Conservation (phyloP, 306 rosid genomes). For the Parietaria judaica region DNA sequence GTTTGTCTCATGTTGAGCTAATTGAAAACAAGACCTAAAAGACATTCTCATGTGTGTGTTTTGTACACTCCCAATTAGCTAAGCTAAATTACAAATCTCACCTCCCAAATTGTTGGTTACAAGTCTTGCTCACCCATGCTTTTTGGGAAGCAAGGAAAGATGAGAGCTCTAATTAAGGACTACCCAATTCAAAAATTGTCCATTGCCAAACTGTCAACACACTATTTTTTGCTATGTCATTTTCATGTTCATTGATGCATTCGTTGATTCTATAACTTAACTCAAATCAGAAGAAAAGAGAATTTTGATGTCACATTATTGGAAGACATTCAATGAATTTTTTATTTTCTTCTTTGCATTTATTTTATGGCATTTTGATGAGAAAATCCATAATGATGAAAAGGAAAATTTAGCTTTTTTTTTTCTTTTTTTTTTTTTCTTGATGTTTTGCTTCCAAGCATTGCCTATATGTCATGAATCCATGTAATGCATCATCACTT, state of each 20-base stretch:
- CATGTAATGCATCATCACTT: too few relatives aligned
- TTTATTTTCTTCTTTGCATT: too few relatives aligned
- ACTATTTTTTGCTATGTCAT: background rate
- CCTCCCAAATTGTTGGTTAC: background rate
- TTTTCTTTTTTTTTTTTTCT: too few relatives aligned
- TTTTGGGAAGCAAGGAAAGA: background rate
- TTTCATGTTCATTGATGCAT: background rate
- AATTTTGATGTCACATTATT: too few relatives aligned
- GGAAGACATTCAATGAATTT: too few relatives aligned
- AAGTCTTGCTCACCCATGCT: background rate
- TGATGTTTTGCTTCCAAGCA: too few relatives aligned
- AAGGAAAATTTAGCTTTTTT: too few relatives aligned
- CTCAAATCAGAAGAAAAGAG: too few relatives aligned
- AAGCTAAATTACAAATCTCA: conserved; percentile 1
- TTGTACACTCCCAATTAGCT: background rate
- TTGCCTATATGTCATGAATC: too few relatives aligned
- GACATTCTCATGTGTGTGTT: background rate
- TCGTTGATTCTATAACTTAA: too few relatives aligned
- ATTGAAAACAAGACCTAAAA: background rate
- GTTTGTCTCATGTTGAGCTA: background rate
- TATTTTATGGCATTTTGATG: too few relatives aligned
- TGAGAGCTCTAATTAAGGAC: background rate
- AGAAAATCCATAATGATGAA: too few relatives aligned
- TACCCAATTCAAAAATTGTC: background rate
- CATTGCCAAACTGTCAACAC: background rate